phyloP scores from a whole-genome alignment of 257 asterid genomes.

The Oldenlandia corymbosa region DNA sequence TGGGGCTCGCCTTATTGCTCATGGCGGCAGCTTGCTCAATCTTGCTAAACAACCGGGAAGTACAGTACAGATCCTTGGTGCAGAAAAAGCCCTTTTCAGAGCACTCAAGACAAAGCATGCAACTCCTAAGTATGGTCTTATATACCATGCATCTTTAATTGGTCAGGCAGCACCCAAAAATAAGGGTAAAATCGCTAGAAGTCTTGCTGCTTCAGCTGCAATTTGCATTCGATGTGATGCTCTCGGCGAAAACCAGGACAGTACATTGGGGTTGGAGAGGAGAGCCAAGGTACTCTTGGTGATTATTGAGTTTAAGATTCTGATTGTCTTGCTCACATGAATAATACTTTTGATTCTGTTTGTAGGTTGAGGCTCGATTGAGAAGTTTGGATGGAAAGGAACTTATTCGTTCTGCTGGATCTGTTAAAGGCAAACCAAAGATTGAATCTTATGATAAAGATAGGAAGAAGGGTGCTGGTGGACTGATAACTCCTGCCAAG shows the following conservation, averaged over 20 bases:
- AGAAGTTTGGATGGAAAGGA: conserved; percentile 72
- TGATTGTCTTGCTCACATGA: background rate
- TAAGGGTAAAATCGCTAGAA: conserved; percentile 85
- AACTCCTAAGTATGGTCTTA: conserved; percentile 86
- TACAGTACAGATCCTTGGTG: conserved; percentile 90
- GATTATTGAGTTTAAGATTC: background rate
- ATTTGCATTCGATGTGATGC: conserved; percentile 81
- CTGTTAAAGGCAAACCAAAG: conserved; percentile 77
- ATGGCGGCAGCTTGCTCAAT: conserved; percentile 87
- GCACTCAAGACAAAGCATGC: conserved; percentile 90
- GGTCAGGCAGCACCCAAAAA: conserved; percentile 95
- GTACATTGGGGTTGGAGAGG: conserved; percentile 77
- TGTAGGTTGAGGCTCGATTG: conserved; percentile 72
- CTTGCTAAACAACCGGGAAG: conserved; percentile 97
- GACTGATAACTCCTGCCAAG: conserved; percentile 68
- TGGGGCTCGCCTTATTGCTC: conserved; percentile 93
- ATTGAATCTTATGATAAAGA: conserved; percentile 81
- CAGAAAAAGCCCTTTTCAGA: conserved; percentile 87
- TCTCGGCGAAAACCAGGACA: conserved; percentile 67
- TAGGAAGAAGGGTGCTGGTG: conserved; percentile 67
- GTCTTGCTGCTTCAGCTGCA: conserved; percentile 86
- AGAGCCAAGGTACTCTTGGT: conserved; percentile 44
- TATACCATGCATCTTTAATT: conserved; percentile 84
- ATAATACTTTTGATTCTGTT: background rate
- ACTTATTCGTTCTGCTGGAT: conserved; percentile 65